A percentile compares a stretch with the other conserved stretches of the same genome.
phyloP scores from a whole-genome alignment of 345 rosid species.

The Conringia planisiliqua region DNA sequence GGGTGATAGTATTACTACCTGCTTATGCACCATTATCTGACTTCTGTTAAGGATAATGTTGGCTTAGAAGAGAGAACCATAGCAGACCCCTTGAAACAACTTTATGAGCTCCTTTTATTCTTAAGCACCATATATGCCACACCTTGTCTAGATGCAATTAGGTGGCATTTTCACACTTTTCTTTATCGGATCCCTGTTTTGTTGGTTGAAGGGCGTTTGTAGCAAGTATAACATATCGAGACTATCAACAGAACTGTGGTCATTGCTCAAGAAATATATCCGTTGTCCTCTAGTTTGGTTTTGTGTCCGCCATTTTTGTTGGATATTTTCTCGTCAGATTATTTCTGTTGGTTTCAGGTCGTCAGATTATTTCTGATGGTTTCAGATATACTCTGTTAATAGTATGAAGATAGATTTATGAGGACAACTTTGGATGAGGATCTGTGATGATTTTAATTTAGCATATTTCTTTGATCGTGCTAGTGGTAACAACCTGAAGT shows the following conservation, averaged over 20 bases:
- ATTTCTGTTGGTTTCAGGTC: constrained; percentile 10
- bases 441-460: constrained; percentile 4
- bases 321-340: constrained; percentile 22
- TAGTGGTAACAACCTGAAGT: constrained; percentile 30
- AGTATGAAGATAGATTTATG: background rate
- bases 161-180: background rate
- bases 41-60: background rate
- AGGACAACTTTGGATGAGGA: constrained; percentile 20
- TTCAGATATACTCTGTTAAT: constrained; percentile 19
- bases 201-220: constrained; percentile 1
- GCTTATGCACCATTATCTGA: constrained; percentile 1
- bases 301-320: constrained; percentile 13
- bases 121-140: background rate
- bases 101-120: background rate
- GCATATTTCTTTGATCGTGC: constrained; percentile 4
- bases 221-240: background rate
- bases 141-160: constrained; percentile 5
- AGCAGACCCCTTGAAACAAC: background rate
- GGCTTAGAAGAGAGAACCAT: background rate
- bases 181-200: constrained; percentile 3
- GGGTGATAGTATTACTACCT: background rate
- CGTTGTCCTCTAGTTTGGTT: constrained; percentile 71
- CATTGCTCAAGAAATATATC: constrained; percentile 26
- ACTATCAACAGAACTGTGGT: background rate
- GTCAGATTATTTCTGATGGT: constrained; percentile 18